Base-by-base conservation (phyloP, 441 rosid species). In the Syzygium syzygioides region DNA sequence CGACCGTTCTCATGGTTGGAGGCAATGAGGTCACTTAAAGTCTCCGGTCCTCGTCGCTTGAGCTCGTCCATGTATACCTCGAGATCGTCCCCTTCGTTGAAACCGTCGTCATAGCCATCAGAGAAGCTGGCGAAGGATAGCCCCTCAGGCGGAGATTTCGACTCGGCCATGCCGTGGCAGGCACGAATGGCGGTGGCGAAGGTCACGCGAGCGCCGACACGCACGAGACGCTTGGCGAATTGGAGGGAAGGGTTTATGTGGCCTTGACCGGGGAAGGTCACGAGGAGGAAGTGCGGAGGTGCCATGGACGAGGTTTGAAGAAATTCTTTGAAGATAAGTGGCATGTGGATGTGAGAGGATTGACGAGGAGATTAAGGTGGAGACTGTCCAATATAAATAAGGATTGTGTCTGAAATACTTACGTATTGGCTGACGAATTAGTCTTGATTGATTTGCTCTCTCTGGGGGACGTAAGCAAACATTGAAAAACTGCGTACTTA, bases 171-270 rank as follows among this genome's bases (percentile, higher is more conserved):
- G 64, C 7, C 1, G 30, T 59, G 32, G 66, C 0, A 54, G 86
- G 90, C 88, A 26, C 76, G 83, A 85, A 89, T 6, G n/a, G 89
- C 86, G 9, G 94, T 92, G 53, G 90, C 88, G 85, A 91, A 89
- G 34, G 95, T 92, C 80, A 92, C 92, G 6, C 54, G 89, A 37
- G 90, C 90, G 25, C 95, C 95, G 25, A 68, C 48, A 86, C 89
- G 80, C 45, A 92, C 87, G 60, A 92, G 90, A 55, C 94, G 91
- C 90, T 92, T 92, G 55, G 94, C 94, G 68, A 92, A 54, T 28
- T 91, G 90, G 19, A 93, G 90, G 12, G 90, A 87, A 2, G 95
- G 95, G 90, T 93, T 92, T 37, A 92, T 91, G 89, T 91, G 94
- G 55, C 93, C 93, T 1, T 60, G 66, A 28, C 66, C 32, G 17